Evolutionary conservation across 2,329 filamentous ascomycete genomes (phyloP), one percentile per base, ranked within the genome.

Genomic region (Fusarium dlaminii): DNA sequence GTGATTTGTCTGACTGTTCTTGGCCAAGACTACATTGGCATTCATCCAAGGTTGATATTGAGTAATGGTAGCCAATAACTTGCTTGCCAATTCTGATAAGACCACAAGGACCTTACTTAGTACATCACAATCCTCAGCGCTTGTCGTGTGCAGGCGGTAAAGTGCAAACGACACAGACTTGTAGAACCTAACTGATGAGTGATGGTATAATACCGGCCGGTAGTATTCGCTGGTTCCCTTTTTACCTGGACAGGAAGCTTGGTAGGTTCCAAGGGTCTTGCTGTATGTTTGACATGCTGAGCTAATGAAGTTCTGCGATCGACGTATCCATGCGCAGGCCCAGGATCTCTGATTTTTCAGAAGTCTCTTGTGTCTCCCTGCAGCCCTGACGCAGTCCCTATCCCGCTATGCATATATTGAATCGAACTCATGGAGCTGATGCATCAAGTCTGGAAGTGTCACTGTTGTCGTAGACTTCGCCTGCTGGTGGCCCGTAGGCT

Each of bases 211-310:
- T 46, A 20, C 40, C 29, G 27, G 18, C 40, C 24, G 27, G 30
- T 17, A n/a, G 32, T 32, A 17, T 29, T 36, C 37, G 34, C 36
- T 36, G 63, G n/a, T 37, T 68, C 24, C 42, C 34, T 51, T 39
- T 68, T 75, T 68, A 72, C 74, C 67, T 66, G 68, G 69, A 74
- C 58, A 77, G 74, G 75, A 73, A 76, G 75, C 70, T 76, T 61
- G 55, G 46, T 73, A 49, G 43, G 52, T 58, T 56, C 61, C 46
- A 52, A 72, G 72, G 76, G 68, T 66, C 66, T 60, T 71, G 71
- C 58, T 76, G 76, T 74, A 77, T 73, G 66, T 68, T 73, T 66
- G 64, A 61, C 68, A 70, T 65, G 67, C 68, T 76, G 61, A 73
- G 66, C 59, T 69, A 76, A 66, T 61, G 61, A 56, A 73, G 63